Evolutionary conservation across 2,329 filamentous ascomycete genomes (phyloP), one percentile per base, ranked within the genome.

Genomic region (Cladosporium phlei): DNA sequence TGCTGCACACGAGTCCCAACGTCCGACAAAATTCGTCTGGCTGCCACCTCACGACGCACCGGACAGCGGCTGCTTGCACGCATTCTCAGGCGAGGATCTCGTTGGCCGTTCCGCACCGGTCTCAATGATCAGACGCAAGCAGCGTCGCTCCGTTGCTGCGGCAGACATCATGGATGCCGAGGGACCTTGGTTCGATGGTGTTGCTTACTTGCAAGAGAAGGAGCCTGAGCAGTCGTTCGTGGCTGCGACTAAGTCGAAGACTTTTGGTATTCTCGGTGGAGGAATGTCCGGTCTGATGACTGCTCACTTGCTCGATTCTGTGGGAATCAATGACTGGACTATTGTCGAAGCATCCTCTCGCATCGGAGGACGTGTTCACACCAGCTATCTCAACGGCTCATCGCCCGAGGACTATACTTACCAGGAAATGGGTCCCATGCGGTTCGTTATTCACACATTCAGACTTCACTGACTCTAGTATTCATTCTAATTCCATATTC

Each of bases 271-370:
- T 37, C 67, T 85, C 4, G 82, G 82, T 12, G 82, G 75, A 10
- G 82, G 82, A 5, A 83, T 85, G 74, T 69, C 78, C 2, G 82
- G 82, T 0, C 62, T 86, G 37, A 79, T 84, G 74, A 83, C 74
- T 2, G 73, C 68, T 48, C 59, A 67, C 24, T 55, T 72, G 0
- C 63, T 77, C 1, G 67, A 75, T 64, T 68, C 74, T 64, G 60
- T 77, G 2, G 81, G 81, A 3, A 69, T 85, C 43, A 70, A 72
- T 27, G 78, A 84, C 60, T 72, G 81, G 65, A 73, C 75, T 35
- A 81, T 85, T 46, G 69, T 81, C 14, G 82, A 86, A 60, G 77
- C 78, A 0, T 75, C 73, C 5, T 62, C 77, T 29, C 71, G 82
- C 6, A 71, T 85, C 11, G 82, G 82, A 12, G 81, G 82, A 3